phyloP scores from a whole-genome alignment of 2,329 filamentous ascomycete genomes.

The Arthrobotrys megalospora region DNA sequence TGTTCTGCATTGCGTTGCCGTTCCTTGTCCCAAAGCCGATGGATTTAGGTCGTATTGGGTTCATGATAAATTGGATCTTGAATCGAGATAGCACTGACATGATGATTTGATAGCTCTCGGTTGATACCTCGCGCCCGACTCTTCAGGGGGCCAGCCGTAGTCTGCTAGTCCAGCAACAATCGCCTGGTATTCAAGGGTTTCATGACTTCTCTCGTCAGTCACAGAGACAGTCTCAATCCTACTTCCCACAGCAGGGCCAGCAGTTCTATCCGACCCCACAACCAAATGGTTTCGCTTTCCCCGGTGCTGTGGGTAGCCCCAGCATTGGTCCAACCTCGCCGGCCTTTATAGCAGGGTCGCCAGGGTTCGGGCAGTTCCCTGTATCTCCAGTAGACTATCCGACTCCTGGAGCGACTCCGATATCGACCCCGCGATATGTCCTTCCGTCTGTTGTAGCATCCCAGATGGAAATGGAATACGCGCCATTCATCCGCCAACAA shows the following conservation, averaged over 20 bases:
- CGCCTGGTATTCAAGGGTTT: slow-evolving; percentile 34
- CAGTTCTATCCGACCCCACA: slow-evolving; percentile 56
- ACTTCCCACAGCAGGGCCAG: slow-evolving; percentile 28
- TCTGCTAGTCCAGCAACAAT: slow-evolving; percentile 33
- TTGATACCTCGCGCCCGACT: slow-evolving; percentile 28
- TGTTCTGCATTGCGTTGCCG: slow-evolving; percentile 37
- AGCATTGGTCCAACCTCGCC: slow-evolving; percentile 39
- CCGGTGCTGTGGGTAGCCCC: slow-evolving; percentile 37
- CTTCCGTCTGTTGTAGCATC: slow-evolving; percentile 53
- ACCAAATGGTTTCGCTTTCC: slow-evolving; percentile 48
- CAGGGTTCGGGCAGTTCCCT: slow-evolving; percentile 52
- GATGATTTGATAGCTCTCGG: slow-evolving; percentile 18
- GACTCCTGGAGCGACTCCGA: slow-evolving; percentile 52
- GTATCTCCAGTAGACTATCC: slow-evolving; percentile 52
- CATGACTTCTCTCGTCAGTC: slow-evolving; percentile 28
- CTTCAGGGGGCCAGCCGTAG: slow-evolving; percentile 19
- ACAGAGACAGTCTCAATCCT: slow-evolving; percentile 41
- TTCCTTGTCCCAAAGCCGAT: slow-evolving; percentile 3
- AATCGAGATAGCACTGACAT: slow-evolving; percentile 5
- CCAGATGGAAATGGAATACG: slow-evolving; percentile 52
- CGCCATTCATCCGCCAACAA: slow-evolving; percentile 27
- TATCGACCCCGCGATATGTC: slow-evolving; percentile 56
- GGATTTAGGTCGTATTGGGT: background rate
- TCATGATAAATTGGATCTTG: background rate
- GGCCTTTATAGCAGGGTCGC: slow-evolving; percentile 25